Conservation (phyloP, 1,284 basidiomycete species). For the Takashimella tepidaria region DNA sequence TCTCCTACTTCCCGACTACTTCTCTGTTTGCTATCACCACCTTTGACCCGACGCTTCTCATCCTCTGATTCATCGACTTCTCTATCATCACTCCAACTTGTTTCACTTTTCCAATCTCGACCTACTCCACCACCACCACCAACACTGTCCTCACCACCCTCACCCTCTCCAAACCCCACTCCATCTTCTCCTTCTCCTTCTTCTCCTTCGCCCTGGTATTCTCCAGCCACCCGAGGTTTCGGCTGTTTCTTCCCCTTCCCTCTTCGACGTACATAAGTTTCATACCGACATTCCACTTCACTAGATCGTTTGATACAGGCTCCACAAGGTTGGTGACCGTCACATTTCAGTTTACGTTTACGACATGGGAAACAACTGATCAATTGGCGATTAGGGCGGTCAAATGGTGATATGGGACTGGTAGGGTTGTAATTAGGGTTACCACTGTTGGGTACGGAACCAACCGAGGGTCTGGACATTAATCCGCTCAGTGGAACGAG, state of each 20-base stretch:
- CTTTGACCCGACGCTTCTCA: no score
- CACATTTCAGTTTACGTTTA: conserved; percentile 37
- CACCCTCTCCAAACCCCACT: background rate
- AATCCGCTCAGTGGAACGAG: no score
- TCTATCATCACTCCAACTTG: background rate
- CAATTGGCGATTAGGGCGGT: conserved; percentile 20
- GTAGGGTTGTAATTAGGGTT: background rate
- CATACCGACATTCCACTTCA: conserved; percentile 33
- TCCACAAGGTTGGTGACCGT: conserved; percentile 33
- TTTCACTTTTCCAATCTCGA: background rate
- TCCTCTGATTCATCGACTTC: no score
- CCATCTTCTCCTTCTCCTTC: background rate
- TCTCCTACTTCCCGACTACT: background rate
- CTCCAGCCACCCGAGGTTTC: background rate
- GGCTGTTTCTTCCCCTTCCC: conserved; percentile 32
- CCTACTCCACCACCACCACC: no score
- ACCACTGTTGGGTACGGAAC: no score
- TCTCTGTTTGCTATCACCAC: background rate
- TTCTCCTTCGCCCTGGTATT: background rate
- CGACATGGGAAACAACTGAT: conserved; percentile 41
- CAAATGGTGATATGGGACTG: background rate
- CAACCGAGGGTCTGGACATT: no score
- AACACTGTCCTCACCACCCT: background rate
- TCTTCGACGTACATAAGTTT: conserved; percentile 27
- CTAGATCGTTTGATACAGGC: conserved; percentile 29